Evolutionary conservation across 805 yeast species (phyloP), one percentile per base, ranked within the genome.

Genomic region (Cyberlindnera euphorbiiphila): DNA sequence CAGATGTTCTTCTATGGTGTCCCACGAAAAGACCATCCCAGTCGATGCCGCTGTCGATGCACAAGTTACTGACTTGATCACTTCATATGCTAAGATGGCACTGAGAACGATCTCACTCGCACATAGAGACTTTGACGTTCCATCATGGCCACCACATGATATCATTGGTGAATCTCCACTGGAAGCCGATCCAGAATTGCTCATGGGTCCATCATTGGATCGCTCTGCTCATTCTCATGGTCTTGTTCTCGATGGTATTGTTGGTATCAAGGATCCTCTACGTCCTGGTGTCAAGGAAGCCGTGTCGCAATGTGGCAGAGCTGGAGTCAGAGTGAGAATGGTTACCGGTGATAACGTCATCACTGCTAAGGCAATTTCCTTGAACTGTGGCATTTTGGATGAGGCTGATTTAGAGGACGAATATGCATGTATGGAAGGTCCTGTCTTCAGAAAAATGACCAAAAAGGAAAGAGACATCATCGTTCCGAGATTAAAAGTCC

Each of bases 321-420:
- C 98, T 1, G 98, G 98, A 41, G 98, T 93, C 17, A 75, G 83
- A 17, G 98, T 93, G 14, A 74, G 96, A 50, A 93, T 93, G 98
- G 97, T 93, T 30, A 93, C 99, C 15, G 99, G 99, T 61, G 99
- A 93, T 61, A 91, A 91, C 56, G 60, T 91, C 40, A 64, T 78
- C 29, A 93, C 99, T 3, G 99, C 98, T 5, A 78, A 76, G 47
- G 94, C 98, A 0, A 93, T 93, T 49, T 87, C 97, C 2, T 66
- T 72, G 43, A 81, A 81, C 38, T 93, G 98, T 66, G 86, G 89
- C 41, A 93, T 93, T 28, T 32, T 69, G 13, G 38, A 47, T 6
- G 55, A 52, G n/a, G 78, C 72, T 15, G 75, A 74, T 34, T 63
- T 65, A 35, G 59, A 72, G 13, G 74, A 76, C 47, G 74, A 74